phyloP scores from a whole-genome alignment of 257 asterid species.

The Nicotiana otophora region DNA sequence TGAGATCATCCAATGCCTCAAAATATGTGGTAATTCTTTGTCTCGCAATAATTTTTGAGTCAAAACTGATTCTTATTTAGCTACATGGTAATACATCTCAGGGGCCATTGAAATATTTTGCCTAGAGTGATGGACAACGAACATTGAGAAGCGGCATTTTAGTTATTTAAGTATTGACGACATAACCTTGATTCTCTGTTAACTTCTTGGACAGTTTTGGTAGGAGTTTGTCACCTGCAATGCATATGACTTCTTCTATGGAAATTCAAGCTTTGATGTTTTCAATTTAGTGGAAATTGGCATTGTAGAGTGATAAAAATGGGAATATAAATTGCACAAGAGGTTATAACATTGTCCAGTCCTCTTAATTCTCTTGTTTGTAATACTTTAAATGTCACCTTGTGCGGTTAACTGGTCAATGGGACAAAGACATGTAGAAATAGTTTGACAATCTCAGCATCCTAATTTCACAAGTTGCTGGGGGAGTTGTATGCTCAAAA shows the following conservation, averaged over 20 bases:
- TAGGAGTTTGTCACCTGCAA: constrained; percentile 2
- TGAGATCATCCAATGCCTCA: constrained; percentile 85
- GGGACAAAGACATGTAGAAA: background rate
- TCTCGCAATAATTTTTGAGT: background rate
- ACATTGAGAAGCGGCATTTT: background rate
- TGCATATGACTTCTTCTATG: constrained; percentile 6
- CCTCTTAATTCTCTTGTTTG: background rate
- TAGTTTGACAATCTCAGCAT: background rate
- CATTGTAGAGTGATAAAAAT: background rate
- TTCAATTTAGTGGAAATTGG: background rate
- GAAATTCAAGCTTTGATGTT: background rate
- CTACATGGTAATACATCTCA: background rate
- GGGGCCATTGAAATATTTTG: background rate
- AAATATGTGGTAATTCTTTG: constrained; percentile 73
- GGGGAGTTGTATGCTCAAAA: background rate
- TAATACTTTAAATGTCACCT: background rate
- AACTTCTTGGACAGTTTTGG: background rate
- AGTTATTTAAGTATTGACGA: background rate
- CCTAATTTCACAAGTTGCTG: background rate
- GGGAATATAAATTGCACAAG: background rate
- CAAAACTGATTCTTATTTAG: constrained; percentile 8
- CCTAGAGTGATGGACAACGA: background rate
- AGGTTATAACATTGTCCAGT: background rate
- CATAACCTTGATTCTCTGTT: background rate
- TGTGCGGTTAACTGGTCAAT: background rate